phyloP scores from a whole-genome alignment of 2,329 filamentous ascomycete genomes.

The Magnaporthales sp. region DNA sequence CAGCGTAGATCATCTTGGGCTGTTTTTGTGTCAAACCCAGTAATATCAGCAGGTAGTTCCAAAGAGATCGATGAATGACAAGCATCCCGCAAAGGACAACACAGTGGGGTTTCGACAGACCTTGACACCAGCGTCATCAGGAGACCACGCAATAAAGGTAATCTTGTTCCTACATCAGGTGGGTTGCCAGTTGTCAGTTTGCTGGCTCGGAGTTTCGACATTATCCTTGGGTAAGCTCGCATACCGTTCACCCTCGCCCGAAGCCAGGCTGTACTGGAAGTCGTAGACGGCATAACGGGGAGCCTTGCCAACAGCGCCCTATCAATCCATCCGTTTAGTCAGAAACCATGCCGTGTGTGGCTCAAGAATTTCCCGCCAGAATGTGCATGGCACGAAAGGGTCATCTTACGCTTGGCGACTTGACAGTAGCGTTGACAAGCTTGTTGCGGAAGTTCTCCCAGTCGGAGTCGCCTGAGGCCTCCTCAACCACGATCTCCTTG shows the following conservation, averaged over 20 bases:
- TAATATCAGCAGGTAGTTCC: background rate
- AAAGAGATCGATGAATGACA: constrained; percentile 9
- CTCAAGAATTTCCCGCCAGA: background rate
- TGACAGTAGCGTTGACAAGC: constrained; percentile 64
- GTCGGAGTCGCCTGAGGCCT: constrained; percentile 56
- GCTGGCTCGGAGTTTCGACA: background rate
- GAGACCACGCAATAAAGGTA: constrained; percentile 71
- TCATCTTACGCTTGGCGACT: constrained; percentile 23
- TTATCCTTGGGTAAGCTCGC: constrained; percentile 9
- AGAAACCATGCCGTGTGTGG: background rate
- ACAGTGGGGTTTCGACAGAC: constrained; percentile 35
- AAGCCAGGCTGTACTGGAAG: constrained; percentile 66
- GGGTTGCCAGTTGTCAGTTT: background rate
- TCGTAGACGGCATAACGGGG: constrained; percentile 79
- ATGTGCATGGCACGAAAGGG: background rate
- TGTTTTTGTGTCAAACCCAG: constrained; percentile 21
- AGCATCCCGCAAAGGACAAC: background rate
- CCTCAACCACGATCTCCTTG: constrained; percentile 75
- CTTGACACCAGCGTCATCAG: constrained; percentile 71
- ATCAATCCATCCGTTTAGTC: background rate
- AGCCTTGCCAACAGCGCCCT: constrained; percentile 55
- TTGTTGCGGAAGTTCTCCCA: constrained; percentile 69
- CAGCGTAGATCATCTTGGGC: constrained; percentile 87
- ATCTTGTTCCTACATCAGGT: constrained; percentile 57
- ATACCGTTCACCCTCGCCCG: constrained; percentile 65